Evolutionary conservation across 768 basidiomycete genomes (phyloP), one percentile per base, ranked within the genome.

Genomic region (Mrakia frigida): DNA sequence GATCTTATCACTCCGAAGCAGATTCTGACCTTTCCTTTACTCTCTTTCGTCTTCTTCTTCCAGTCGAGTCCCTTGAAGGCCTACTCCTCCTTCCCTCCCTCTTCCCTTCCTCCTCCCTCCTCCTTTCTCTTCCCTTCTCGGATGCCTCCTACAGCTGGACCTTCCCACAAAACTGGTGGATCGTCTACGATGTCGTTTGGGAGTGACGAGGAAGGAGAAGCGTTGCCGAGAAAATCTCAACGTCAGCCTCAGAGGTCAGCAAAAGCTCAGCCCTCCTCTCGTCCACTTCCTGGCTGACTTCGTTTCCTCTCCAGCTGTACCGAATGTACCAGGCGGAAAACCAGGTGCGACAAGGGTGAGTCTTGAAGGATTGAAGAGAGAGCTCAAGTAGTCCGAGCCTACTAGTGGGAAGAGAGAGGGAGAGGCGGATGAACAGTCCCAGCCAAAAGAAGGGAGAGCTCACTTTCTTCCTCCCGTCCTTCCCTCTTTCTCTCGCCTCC

Each of bases 151-250:
- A 39, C n/a, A 13, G 33, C 16, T 33, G 63, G 63, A 39, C 63
- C 63, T 31, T 37, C 16, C 2, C 28, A 28, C 21, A 35, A 31
- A 16, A 37, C 33, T 6, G 63, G 33, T 39, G 63, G 33, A 14
- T 65, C 63, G 1, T 65, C 63, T 33, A 65, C 63, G 33, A 28
- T 28, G 63, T 65, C 63, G 6, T 65, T 65, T 21, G 63, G 63
- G 63, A 65, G 63, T 65, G 63, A 65, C 37, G 63, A 65, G 11
- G 63, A 65, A 39, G 63, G 63, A 6, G 63, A 65, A 21, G 63
- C 3, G 35, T 1, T 37, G 21, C 65, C 56, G 56, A 56, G 65
- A 23, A 68, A 68, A 13, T 4, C 3, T 41, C 65, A 68, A 7
- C 18, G 65, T 16, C 65, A 68, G 18, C 65, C 65, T 28, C 63